Conservation (phyloP, 768 basidiomycete species). For the Tricholoma bakamatsutake region DNA sequence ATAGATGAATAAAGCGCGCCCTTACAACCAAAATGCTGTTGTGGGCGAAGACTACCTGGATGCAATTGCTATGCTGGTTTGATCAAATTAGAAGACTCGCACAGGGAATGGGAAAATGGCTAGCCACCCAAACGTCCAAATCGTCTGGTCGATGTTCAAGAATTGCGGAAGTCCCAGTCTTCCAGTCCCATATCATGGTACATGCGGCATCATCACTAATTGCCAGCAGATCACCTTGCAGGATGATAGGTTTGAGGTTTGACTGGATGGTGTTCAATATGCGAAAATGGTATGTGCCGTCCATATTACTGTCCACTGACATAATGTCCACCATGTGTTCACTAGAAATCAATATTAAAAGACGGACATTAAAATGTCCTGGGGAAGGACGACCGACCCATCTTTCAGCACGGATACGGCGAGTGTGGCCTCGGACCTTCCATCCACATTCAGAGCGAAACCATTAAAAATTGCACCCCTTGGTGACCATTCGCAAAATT, state of each 20-base stretch:
- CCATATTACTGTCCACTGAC: constrained; percentile 12
- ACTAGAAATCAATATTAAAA: constrained; percentile 18
- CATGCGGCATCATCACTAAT: constrained; percentile 46
- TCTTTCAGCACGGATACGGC: constrained; percentile 44
- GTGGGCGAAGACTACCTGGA: constrained; percentile 45
- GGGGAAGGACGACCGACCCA: constrained; percentile 32
- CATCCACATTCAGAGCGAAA: constrained; percentile 43
- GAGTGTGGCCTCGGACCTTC: constrained; percentile 37
- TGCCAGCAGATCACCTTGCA: constrained; percentile 48
- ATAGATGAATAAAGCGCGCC: constrained; percentile 53
- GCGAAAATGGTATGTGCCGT: constrained; percentile 21
- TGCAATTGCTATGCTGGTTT: constrained; percentile 41
- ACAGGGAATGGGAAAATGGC: constrained; percentile 6
- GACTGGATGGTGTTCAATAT: constrained; percentile 31
- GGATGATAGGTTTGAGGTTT: constrained; percentile 37
- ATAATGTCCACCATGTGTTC: constrained; percentile 28
- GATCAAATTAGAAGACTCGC: not conserved
- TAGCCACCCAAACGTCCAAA: constrained; percentile 24
- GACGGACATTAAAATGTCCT: constrained; percentile 11
- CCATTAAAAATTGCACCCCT: constrained; percentile 48
- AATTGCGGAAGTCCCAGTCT: constrained; percentile 37
- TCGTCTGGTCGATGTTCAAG: constrained; percentile 32
- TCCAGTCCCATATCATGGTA: constrained; percentile 55
- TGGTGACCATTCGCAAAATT: constrained; percentile 47
- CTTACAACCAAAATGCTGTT: constrained; percentile 50